phyloP scores from a whole-genome alignment of 176 grass and related monocot genomes.

The Aegilops sharonensis region DNA sequence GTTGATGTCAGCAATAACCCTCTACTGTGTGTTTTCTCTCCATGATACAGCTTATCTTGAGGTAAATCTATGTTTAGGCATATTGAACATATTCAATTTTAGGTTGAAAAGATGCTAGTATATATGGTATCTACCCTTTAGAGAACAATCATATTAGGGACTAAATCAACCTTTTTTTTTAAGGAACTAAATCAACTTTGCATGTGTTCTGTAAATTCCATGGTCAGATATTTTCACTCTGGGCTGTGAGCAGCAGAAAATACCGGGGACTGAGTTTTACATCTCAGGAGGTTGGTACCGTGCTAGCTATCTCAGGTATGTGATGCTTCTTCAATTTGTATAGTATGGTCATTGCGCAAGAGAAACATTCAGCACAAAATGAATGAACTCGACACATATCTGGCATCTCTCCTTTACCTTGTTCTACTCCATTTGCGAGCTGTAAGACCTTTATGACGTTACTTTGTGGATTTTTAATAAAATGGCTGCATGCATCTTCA shows the following conservation, averaged over 20 bases:
- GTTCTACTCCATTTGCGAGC: no score
- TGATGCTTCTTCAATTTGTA: not conserved
- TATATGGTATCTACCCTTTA: not conserved
- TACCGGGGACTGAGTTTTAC: constrained; percentile 59
- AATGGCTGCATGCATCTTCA: no score
- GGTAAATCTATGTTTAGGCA: constrained; percentile 30
- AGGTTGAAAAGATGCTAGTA: not conserved
- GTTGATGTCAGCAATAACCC: constrained; percentile 55
- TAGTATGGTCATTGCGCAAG: not conserved
- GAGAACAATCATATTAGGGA: not conserved
- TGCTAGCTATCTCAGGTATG: constrained; percentile 61
- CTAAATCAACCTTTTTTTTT: not conserved
- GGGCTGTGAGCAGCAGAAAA: constrained; percentile 68
- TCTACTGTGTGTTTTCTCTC: constrained; percentile 62
- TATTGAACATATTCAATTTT: not conserved
- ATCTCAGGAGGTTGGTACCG: constrained; percentile 63
- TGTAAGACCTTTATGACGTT: no score
- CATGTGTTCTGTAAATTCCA: constrained; percentile 6
- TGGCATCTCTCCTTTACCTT: not conserved
- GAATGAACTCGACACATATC: not conserved
- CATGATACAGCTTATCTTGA: constrained; percentile 68
- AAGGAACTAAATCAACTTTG: not conserved
- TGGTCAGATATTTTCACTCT: constrained; percentile 76
- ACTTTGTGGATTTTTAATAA: no score
- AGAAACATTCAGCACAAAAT: constrained; percentile 11